These are phyloP conservation scores for Ceratocystis albifundus DNA, from an alignment of 2,329 filamentous ascomycete genomes.

Conservation along the genomic window DNA sequence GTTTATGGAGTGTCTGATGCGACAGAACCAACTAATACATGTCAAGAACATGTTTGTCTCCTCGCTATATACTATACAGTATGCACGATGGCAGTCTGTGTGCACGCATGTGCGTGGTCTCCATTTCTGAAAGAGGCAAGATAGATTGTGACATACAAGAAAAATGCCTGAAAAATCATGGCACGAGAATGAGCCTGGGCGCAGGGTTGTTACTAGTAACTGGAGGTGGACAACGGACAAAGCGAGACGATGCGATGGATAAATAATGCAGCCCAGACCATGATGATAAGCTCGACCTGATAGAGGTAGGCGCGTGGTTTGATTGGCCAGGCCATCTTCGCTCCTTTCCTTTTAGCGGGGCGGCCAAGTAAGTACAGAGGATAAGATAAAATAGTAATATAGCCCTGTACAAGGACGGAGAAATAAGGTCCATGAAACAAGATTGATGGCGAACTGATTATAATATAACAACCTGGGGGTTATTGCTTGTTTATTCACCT, in stretches of 20 bases:
- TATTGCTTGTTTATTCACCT: not conserved
- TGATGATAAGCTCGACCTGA: not conserved
- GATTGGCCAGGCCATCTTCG: not conserved
- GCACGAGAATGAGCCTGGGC: not conserved
- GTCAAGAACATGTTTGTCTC: too few relatives aligned
- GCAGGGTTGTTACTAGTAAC: not conserved
- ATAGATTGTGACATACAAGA: too few relatives aligned
- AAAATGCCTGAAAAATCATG: too few relatives aligned
- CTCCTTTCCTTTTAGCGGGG: not conserved
- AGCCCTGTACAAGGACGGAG: not conserved
- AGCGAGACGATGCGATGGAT: slow-evolving; percentile 8
- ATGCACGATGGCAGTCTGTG: too few relatives aligned
- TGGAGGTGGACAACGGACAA: not conserved
- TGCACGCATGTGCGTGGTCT: too few relatives aligned
- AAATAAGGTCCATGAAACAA: not conserved
- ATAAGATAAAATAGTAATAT: not conserved
- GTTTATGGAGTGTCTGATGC: too few relatives aligned
- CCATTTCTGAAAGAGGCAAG: too few relatives aligned
- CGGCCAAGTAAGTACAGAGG: not conserved
- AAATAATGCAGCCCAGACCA: not conserved
- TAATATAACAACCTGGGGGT: not conserved
- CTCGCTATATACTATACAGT: too few relatives aligned
- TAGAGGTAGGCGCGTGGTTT: not conserved
- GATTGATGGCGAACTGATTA: not conserved
- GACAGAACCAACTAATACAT: too few relatives aligned